Evolutionary conservation across 345 rosid species (phyloP).

Genomic region (Bruguiera sexangula): DNA sequence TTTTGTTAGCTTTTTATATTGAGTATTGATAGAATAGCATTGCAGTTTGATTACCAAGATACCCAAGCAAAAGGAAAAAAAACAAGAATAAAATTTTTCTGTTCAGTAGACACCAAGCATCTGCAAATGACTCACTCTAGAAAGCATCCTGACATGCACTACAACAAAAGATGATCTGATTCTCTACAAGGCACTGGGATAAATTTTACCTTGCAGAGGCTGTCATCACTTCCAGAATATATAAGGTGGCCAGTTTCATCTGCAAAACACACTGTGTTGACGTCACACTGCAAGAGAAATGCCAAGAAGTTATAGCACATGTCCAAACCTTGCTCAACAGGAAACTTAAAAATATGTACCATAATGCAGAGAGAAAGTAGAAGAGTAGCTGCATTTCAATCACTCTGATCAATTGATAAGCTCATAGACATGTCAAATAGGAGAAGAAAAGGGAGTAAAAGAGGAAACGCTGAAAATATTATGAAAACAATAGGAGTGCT

Average conservation of each 20-base stretch:
- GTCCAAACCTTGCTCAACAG: background rate
- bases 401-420: too few relatives aligned
- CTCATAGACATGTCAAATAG: too few relatives aligned
- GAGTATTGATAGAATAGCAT: background rate
- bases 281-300: slow-evolving; percentile 48
- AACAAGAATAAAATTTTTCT: background rate
- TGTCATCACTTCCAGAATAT: slow-evolving; percentile 68
- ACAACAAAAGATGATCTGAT: background rate
- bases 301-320: slow-evolving; percentile 9
- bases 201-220: slow-evolving; percentile 51
- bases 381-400: too few relatives aligned
- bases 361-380: too few relatives aligned
- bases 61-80: background rate
- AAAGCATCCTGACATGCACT: background rate
- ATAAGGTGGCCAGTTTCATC: slow-evolving; percentile 66
- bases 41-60: background rate
- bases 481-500: background rate
- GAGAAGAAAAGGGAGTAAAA: background rate
- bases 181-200: background rate
- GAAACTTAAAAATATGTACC: too few relatives aligned
- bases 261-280: slow-evolving; percentile 70
- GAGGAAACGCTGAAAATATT: background rate
- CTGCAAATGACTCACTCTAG: background rate
- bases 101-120: background rate
- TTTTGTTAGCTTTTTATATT: background rate